Percentiles rank a stretch among this genome's conserved stretches.
These are phyloP conservation scores for Aurinia saxatilis DNA, from an alignment of 345 rosid species.

Conservation along the genomic window DNA sequence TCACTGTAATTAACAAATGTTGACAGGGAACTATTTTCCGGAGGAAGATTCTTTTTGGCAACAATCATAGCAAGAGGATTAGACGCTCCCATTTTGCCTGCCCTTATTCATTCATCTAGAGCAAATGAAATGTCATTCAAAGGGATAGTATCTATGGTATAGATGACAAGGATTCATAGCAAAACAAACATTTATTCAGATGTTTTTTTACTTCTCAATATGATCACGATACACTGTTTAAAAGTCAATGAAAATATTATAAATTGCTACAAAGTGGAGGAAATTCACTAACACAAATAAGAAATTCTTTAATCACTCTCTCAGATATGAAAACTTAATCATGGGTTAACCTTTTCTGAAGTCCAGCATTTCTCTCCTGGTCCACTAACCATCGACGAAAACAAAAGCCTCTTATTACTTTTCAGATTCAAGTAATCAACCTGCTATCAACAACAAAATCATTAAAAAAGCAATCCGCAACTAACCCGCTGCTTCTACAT, in stretches of 20 bases:
- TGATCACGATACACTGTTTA: conserved; percentile 2
- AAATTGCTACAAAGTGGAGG: not conserved
- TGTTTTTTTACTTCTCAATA: not conserved
- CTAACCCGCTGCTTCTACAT: not conserved
- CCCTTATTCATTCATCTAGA: not conserved
- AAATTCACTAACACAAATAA: not conserved
- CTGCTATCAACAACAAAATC: conserved; percentile 28
- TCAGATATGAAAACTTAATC: not conserved
- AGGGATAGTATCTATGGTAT: conserved; percentile 5
- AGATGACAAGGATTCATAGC: conserved; percentile 7
- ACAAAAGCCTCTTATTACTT: conserved; percentile 59
- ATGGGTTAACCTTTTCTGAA: conserved; percentile 56
- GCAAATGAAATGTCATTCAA: conserved; percentile 8
- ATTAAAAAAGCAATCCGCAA: not conserved
- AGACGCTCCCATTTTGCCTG: not conserved
- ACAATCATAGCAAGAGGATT: not conserved
- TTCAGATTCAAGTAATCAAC: conserved; percentile 89
- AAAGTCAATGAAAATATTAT: not conserved
- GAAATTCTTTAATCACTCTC: not conserved
- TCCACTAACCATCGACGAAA: conserved; percentile 33
- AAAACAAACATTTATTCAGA: not conserved
- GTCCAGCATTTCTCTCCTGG: conserved; percentile 55
- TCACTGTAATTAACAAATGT: conserved; percentile 11
- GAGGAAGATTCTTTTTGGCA: conserved; percentile 1
- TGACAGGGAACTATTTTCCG: not conserved